phyloP scores from a whole-genome alignment of 352 stramenopile genomes.

The Globisporangium irregulare region DNA sequence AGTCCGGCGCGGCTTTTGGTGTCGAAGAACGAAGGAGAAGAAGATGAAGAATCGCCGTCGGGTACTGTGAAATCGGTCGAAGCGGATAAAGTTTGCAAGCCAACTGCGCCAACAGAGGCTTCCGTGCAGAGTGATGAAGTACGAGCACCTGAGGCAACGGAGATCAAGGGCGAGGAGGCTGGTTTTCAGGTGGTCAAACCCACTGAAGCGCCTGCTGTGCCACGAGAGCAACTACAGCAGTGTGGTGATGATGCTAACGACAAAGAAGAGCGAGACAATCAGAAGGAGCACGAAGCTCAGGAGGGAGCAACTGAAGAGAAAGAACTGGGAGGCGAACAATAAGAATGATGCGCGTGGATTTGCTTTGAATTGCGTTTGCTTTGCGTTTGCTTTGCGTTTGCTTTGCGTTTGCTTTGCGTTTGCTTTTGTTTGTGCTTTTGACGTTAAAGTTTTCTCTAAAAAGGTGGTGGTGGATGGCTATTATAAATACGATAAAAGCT shows the following conservation, averaged over 20 bases:
- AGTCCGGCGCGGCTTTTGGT: neutral
- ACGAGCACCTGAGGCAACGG: constrained; percentile 18
- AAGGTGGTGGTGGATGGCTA: neutral
- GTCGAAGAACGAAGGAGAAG: neutral
- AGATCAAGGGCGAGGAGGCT: neutral
- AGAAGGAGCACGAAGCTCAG: constrained; percentile 1
- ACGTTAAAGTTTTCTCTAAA: constrained; percentile 1
- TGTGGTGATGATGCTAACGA: neutral
- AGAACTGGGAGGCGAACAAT: neutral
- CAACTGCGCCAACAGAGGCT: neutral
- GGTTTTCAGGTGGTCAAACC: neutral
- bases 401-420: neutral
- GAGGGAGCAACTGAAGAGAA: constrained; percentile 12
- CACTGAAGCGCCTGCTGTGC: neutral
- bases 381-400: neutral
- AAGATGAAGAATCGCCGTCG: neutral
- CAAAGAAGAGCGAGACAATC: constrained; percentile 3
- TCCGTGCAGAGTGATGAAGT: neutral
- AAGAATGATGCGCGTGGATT: neutral
- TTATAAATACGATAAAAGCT: constrained; percentile 27
- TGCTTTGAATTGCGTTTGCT: neutral
- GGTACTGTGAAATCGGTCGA: neutral
- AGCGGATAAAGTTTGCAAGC: too few species aligned
- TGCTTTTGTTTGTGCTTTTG: neutral
- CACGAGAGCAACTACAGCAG: neutral